Percentiles rank a stretch among this genome's conserved stretches.
Evolutionary conservation across 169 alveolate genomes (phyloP).

Genomic region (Babesia ovata): DNA sequence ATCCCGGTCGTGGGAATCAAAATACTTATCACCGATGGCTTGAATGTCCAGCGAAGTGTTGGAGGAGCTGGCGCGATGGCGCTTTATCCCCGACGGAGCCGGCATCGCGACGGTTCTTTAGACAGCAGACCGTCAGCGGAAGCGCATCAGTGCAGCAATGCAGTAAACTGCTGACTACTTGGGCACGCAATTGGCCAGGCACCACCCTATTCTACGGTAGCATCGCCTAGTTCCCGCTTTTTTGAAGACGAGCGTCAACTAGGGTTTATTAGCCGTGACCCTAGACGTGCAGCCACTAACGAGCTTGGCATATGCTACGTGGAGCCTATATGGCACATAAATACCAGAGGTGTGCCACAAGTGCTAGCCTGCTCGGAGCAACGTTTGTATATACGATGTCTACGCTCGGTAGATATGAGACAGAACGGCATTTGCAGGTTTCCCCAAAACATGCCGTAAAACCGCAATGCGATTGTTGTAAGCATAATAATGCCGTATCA

Average conservation of each 20-base stretch:
- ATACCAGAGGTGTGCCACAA: not conserved
- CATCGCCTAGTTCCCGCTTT: not conserved
- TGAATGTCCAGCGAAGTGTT: not conserved
- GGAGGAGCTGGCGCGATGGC: constrained; percentile 4
- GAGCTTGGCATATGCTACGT: not conserved
- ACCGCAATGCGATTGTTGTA: too few species aligned
- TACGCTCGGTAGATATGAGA: too few species aligned
- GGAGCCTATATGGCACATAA: not conserved
- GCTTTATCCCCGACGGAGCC: not conserved
- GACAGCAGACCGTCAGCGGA: not conserved
- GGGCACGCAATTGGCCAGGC: too few species aligned
- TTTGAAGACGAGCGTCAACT: not conserved
- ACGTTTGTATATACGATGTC: too few species aligned
- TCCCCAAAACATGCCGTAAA: too few species aligned
- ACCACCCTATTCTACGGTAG: not conserved
- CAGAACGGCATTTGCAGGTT: too few species aligned
- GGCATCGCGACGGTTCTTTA: not conserved
- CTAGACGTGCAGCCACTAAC: not conserved
- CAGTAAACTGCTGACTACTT: too few species aligned
- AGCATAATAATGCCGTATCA: too few species aligned
- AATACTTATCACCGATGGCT: not conserved
- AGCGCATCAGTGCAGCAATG: not conserved
- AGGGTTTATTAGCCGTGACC: not conserved
- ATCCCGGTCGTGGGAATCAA: constrained; percentile 8
- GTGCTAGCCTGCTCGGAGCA: too few species aligned